Evolutionary conservation across 257 asterid genomes (phyloP).

Genomic region (Misopates orontium): DNA sequence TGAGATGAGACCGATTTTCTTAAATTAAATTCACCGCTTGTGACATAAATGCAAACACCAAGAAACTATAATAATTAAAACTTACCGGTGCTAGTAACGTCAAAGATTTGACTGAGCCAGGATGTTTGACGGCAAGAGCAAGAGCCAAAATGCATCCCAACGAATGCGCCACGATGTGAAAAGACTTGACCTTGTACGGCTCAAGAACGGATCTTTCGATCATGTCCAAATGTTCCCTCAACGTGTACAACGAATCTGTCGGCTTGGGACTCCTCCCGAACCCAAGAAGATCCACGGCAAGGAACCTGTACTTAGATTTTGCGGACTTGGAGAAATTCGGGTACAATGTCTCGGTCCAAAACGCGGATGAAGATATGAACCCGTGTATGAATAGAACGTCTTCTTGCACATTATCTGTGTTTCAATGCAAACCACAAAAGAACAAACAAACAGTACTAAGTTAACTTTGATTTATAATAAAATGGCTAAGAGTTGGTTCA

Average conservation of each 20-base stretch:
- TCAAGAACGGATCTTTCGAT: constrained; percentile 78
- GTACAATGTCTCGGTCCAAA: constrained; percentile 91
- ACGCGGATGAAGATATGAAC: constrained; percentile 82
- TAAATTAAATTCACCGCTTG: no score
- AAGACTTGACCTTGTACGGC: constrained; percentile 62
- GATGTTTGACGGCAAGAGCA: constrained; percentile 79
- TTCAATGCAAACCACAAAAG: background rate
- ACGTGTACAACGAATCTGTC: constrained; percentile 69
- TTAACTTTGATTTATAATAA: no score
- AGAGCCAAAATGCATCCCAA: constrained; percentile 91
- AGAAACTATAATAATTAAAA: background rate
- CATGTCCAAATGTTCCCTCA: constrained; percentile 89
- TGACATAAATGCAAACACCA: background rate
- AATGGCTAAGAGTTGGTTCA: no score
- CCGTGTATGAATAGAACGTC: constrained; percentile 93
- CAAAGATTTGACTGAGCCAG: constrained; percentile 62
- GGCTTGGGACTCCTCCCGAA: constrained; percentile 97
- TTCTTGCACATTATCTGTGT: constrained; percentile 60
- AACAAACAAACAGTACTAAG: background rate
- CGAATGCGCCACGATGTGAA: constrained; percentile 97
- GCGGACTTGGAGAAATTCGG: constrained; percentile 73
- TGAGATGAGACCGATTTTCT: no score
- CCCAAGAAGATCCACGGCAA: constrained; percentile 89
- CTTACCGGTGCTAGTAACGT: constrained; percentile 89
- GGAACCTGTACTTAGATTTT: constrained; percentile 66